Evolutionary conservation across 2,329 filamentous ascomycete genomes (phyloP).

Genomic region (Trichoderma sp.): DNA sequence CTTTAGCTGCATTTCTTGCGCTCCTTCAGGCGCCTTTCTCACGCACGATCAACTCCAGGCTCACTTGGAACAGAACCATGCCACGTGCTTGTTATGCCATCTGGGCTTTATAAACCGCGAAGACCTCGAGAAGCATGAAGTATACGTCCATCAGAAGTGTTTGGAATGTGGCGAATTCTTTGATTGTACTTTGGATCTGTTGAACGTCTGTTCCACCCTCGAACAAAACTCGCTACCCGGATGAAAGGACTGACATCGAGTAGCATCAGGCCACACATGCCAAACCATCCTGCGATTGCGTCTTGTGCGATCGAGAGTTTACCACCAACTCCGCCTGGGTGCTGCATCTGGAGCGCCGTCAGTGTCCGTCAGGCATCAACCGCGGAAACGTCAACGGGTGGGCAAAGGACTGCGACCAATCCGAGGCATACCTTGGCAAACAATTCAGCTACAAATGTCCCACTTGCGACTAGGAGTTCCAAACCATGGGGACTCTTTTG

Average conservation of each 20-base stretch:
- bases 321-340: constrained; percentile 25
- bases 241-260: neutral
- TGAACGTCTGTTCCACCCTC: constrained; percentile 19
- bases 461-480: constrained; percentile 19
- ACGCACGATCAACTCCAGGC: constrained; percentile 5
- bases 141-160: constrained; percentile 22
- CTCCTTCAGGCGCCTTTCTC: neutral
- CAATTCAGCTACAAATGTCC: constrained; percentile 23
- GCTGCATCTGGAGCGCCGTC: constrained; percentile 26
- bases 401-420: constrained; percentile 19
- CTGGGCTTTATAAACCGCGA: neutral
- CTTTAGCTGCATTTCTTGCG: constrained; percentile 14
- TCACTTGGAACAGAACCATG: constrained; percentile 16
- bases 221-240: neutral
- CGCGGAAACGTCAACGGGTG: constrained; percentile 1
- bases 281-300: constrained; percentile 20
- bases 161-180: constrained; percentile 16
- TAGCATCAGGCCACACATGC: constrained; percentile 25
- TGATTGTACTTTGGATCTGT: constrained; percentile 17
- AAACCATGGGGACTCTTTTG: constrained; percentile 23
- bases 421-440: constrained; percentile 23
- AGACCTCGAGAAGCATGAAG: constrained; percentile 19
- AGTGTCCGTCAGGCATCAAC: constrained; percentile 22
- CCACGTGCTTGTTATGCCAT: constrained; percentile 18
- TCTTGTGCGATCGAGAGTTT: constrained; percentile 23